phyloP scores from a whole-genome alignment of 345 rosid genomes.

The Sonneratia alba region DNA sequence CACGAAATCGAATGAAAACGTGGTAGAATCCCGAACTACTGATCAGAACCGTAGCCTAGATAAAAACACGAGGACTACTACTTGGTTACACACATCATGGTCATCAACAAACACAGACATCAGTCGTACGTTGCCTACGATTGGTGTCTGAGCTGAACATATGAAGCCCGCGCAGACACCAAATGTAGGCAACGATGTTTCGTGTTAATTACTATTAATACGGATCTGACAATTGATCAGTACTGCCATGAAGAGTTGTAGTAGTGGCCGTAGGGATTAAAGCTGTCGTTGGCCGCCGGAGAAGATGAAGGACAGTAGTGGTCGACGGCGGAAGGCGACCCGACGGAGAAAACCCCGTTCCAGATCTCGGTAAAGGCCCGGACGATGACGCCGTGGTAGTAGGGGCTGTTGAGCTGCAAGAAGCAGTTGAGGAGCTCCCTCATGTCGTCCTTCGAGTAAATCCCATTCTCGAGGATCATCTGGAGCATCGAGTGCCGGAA shows the following conservation, averaged over 20 bases:
- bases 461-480: slow-evolving; percentile 83
- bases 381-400: slow-evolving; percentile 66
- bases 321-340: slow-evolving; percentile 5
- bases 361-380: slow-evolving; percentile 93
- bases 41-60: no score
- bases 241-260: slow-evolving; percentile 6
- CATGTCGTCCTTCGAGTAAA: slow-evolving; percentile 71
- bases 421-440: slow-evolving; percentile 78
- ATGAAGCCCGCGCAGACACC: not conserved
- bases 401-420: slow-evolving; percentile 71
- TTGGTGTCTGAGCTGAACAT: not conserved
- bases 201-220: no score
- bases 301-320: not conserved
- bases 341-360: slow-evolving; percentile 60
- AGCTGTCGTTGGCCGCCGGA: not conserved
- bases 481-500: slow-evolving; percentile 92
- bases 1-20: no score
- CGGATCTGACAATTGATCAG: not conserved
- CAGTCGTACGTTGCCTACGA: not conserved
- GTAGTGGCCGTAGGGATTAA: not conserved
- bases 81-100: not conserved
- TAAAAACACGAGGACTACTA: no score
- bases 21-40: no score
- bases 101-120: not conserved
- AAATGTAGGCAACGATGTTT: not conserved